These are phyloP conservation scores for Beauveria brongniartii DNA, from an alignment of 2,329 filamentous ascomycete species.

Conservation along the genomic window DNA sequence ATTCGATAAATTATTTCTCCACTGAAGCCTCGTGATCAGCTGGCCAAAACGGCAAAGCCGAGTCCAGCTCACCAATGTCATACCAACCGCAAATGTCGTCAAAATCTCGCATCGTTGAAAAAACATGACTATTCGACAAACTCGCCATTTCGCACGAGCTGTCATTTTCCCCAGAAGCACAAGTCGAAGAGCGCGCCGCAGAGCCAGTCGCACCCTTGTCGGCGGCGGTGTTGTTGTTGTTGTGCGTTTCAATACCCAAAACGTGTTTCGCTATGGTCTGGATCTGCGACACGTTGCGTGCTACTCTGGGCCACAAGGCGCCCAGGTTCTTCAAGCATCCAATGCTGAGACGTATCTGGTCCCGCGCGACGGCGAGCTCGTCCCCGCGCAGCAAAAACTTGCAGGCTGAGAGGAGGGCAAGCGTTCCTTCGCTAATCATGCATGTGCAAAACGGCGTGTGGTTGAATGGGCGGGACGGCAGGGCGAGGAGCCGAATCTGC, in stretches of 20 bases:
- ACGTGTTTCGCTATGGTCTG: conserved; percentile 30
- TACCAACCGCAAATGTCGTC: conserved; percentile 10
- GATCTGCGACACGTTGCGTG: conserved; percentile 29
- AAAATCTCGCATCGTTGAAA: conserved; percentile 2
- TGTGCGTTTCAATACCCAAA: conserved; percentile 6
- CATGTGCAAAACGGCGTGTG: conserved; percentile 33
- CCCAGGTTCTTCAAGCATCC: conserved; percentile 30
- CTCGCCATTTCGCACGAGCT: not conserved
- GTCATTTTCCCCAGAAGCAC: not conserved
- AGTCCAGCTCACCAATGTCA: conserved; percentile 1
- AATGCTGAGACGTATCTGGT: conserved; percentile 34
- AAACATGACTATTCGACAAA: not conserved
- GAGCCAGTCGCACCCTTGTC: not conserved
- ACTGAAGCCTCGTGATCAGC: not conserved
- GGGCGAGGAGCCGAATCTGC: conserved; percentile 29
- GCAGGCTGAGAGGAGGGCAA: conserved; percentile 30
- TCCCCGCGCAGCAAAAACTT: conserved; percentile 24
- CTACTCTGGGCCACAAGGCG: conserved; percentile 28
- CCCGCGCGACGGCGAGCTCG: conserved; percentile 27
- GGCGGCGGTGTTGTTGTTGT: not conserved
- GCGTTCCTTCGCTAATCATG: conserved; percentile 30
- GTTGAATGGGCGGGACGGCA: conserved; percentile 25
- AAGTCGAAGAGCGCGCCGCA: not conserved
- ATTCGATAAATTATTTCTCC: no score
- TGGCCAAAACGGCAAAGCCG: conserved; percentile 4